Evolutionary conservation across 2,329 filamentous ascomycete species (phyloP), one percentile per base, ranked within the genome.

Genomic region (Apiospora saccharicola): DNA sequence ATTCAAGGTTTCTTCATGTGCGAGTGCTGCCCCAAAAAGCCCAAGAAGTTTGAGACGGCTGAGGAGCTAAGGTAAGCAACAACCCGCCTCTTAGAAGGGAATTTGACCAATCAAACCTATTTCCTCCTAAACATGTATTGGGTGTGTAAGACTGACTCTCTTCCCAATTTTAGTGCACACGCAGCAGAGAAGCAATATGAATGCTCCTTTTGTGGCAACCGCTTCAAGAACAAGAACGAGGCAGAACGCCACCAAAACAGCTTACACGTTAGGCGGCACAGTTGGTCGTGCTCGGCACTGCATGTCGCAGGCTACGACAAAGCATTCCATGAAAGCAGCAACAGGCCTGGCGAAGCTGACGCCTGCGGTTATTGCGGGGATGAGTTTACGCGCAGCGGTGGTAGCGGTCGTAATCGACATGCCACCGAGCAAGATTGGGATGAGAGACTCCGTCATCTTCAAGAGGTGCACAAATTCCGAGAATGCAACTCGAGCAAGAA

Each of bases 171-270:
- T 79, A 98, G 96, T 75, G 86, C 92, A 64, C 96, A 98, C 81
- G 94, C 96, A 82, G 91, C 94, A 80, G 96, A 98, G 83, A 98
- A 98, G 83, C 96, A 98, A 83, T 98, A 98, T 82, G 94, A 94
- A 74, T 98, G 96, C 82, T 89, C 91, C 41, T 98, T 94, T 81
- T 98, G 96, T 82, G 93, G 93, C 57, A 98, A 98, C 81, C 91
- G 96, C 14, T 98, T 98, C 86, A 98, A 98, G 84, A 98, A 98
- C 85, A 98, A 98, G 84, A 98, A 98, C 78, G 96, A 98, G 84
- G 95, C 95, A 2, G 96, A 98, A 82, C 91, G 96, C 44, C 96
- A 98, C 81, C 95, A 98, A 79, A 98, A 98, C 79, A 98, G 95
- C 19, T 89, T 98, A 14, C 96, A 98, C 82, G 89, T 98, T 12